These are phyloP conservation scores for Lentinula boryana DNA, from an alignment of 768 basidiomycete species.

Conservation along the genomic window DNA sequence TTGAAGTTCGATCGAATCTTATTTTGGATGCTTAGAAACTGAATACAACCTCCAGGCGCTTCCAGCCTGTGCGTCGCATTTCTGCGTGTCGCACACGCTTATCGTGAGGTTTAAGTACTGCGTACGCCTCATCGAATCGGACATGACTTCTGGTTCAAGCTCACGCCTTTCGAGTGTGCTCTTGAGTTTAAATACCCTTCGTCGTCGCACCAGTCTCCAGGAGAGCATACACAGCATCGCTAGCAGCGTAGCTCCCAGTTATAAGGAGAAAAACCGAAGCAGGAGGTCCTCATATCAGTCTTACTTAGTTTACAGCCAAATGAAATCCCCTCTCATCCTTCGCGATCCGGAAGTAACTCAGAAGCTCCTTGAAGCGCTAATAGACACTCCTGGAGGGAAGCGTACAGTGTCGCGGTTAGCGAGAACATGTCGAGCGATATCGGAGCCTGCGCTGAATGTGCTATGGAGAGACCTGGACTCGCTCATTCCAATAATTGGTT, in stretches of 20 bases:
- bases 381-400: conserved; percentile 56
- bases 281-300: conserved; percentile 26
- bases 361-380: conserved; percentile 44
- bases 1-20: background rate
- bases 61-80: conserved; percentile 19
- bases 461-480: conserved; percentile 80
- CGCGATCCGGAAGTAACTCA: conserved; percentile 55
- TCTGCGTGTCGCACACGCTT: conserved; percentile 39
- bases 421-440: conserved; percentile 69
- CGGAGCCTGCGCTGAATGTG: conserved; percentile 62
- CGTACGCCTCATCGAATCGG: conserved; percentile 18
- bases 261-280: conserved; percentile 18
- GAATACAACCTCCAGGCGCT: conserved; percentile 2
- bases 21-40: background rate
- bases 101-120: conserved; percentile 28
- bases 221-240: conserved; percentile 25
- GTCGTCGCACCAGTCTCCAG: conserved; percentile 25
- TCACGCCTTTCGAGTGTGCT: conserved; percentile 29
- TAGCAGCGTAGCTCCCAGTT: conserved; percentile 6
- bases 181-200: conserved; percentile 24
- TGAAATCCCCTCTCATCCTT: conserved; percentile 48
- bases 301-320: conserved; percentile 43
- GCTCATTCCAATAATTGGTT: conserved; percentile 60
- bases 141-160: conserved; percentile 29
- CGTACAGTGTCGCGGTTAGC: conserved; percentile 66